A percentile compares a stretch with the other conserved stretches of the same genome.
These are phyloP conservation scores for Roridomyces roridus DNA, from an alignment of 768 basidiomycete species.

Conservation along the genomic window DNA sequence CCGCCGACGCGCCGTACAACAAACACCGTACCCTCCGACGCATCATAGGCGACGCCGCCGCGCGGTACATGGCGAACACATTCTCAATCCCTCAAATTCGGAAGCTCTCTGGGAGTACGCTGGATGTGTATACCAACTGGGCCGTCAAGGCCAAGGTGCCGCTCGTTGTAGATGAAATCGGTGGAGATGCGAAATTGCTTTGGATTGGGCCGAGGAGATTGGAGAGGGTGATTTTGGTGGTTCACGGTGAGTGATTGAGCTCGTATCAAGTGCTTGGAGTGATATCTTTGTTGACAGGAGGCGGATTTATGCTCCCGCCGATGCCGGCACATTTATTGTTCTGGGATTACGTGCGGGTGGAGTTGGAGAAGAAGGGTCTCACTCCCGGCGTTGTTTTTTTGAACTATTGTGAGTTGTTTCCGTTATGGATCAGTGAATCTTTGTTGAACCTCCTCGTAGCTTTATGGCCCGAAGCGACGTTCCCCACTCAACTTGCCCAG, in stretches of 20 bases:
- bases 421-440: no score
- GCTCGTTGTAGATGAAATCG: conserved; percentile 32
- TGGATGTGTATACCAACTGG: conserved; percentile 28
- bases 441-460: conserved; percentile 21
- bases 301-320: no score
- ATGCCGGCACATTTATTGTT: no score
- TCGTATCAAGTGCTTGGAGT: no score
- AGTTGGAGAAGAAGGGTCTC: no score
- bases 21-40: conserved; percentile 29
- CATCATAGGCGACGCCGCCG: conserved; percentile 20
- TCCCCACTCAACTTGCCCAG: conserved; percentile 43
- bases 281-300: no score
- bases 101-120: conserved; percentile 27
- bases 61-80: conserved; percentile 15
- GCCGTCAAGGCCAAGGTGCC: conserved; percentile 27
- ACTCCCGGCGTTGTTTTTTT: no score
- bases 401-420: no score
- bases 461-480: conserved; percentile 38
- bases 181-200: conserved; percentile 31
- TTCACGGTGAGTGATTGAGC: no score
- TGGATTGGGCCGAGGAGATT: conserved; percentile 40
- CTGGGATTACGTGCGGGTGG: no score
- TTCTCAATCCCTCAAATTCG: conserved; percentile 31
- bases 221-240: conserved; percentile 37
- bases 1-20: conserved; percentile 27